Conservation (phyloP, 2,329 filamentous ascomycete genomes). For the Epichloe hybrida region DNA sequence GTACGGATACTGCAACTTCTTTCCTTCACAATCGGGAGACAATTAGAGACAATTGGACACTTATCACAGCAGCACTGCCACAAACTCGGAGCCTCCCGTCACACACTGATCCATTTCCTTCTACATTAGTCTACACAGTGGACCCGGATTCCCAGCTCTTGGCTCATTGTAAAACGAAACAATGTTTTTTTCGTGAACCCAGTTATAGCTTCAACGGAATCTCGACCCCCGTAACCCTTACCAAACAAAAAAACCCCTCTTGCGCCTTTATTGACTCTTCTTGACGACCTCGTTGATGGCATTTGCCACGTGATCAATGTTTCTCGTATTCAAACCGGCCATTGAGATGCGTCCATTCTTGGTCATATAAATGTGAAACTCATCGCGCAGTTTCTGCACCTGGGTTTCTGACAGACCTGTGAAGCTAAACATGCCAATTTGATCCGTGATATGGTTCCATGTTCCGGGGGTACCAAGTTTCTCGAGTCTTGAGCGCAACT, state of each 20-base stretch:
- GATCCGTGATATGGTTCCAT: slow-evolving; percentile 95
- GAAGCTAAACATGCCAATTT: slow-evolving; percentile 99
- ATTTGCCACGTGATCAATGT: slow-evolving; percentile 85
- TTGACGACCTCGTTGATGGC: slow-evolving; percentile 73
- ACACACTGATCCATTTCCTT: no score
- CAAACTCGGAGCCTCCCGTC: no score
- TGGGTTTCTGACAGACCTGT: slow-evolving; percentile 65
- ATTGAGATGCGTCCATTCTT: slow-evolving; percentile 98
- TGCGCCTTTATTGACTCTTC: slow-evolving; percentile 12
- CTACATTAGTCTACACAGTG: slow-evolving; percentile 1
- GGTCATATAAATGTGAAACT: slow-evolving; percentile 77
- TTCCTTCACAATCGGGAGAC: no score
- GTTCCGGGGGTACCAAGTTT: slow-evolving; percentile 72
- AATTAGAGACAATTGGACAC: no score
- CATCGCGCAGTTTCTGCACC: slow-evolving; percentile 54
- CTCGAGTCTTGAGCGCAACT: slow-evolving; percentile 68
- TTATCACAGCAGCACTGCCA: no score
- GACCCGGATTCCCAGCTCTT: slow-evolving; percentile 4
- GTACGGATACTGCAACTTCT: slow-evolving; percentile 29
- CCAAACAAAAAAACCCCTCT: neutral
- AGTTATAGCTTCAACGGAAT: neutral
- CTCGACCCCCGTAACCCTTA: neutral
- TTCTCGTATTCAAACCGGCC: slow-evolving; percentile 88
- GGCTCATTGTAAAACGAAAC: slow-evolving; percentile 1
- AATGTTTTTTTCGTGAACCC: neutral